Conservation (phyloP, 225 moss, liverwort and hornwort genomes). For the Asterella californica region DNA sequence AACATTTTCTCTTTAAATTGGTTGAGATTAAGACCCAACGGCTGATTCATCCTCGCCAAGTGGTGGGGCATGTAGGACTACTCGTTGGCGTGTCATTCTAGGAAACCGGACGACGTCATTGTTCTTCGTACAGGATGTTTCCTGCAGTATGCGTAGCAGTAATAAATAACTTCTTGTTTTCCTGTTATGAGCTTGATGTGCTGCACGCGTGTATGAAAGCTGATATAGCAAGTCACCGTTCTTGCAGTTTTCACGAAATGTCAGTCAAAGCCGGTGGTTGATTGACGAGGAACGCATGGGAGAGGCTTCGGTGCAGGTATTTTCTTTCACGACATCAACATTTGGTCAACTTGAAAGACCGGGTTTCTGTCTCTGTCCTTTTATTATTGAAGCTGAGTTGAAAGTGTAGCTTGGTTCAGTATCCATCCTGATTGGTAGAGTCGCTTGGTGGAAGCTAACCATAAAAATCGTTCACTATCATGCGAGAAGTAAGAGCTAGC, state of each 20-base stretch:
- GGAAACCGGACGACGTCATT: neutral
- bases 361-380: neutral
- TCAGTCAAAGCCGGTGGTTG: constrained; percentile 99
- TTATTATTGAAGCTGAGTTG: neutral
- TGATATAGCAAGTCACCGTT: neutral
- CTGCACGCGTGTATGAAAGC: neutral
- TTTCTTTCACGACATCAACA: neutral
- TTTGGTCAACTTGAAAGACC: too few relatives aligned
- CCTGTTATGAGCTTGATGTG: neutral
- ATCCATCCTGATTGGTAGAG: neutral
- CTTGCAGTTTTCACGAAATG: constrained; percentile 81
- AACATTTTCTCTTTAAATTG: too few relatives aligned
- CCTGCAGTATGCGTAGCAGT: neutral
- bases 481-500: neutral
- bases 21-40: too few relatives aligned
- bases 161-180: neutral
- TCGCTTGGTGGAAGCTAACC: neutral
- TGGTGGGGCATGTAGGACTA: neutral
- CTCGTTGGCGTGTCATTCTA: neutral
- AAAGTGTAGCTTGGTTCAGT: neutral
- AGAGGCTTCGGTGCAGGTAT: constrained; percentile 92
- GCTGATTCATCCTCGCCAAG: too few relatives aligned
- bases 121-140: neutral
- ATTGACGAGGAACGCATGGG: constrained; percentile 99
- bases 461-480: neutral